Base-by-base conservation (phyloP, 305 asterid genomes). In the Salvia sclarea region DNA sequence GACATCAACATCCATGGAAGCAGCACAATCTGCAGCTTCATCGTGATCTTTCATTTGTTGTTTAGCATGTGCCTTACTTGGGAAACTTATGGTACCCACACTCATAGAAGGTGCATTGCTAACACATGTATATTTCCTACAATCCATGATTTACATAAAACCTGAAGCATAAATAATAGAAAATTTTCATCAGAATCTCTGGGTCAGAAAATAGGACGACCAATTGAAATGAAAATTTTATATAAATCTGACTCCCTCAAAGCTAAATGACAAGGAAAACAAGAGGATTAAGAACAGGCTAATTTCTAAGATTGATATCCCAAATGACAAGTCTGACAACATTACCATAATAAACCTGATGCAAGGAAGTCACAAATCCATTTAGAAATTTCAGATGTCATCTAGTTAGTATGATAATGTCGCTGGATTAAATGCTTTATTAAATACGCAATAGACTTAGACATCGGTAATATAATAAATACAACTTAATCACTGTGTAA, bases 1-100 rank as follows among this genome's bases (percentile, higher is more conserved):
- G 73, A 90, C 78, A 80, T 91, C 87, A 43, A 84, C 78, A 73
- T 91, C 87, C 83, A 72, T 74, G 64, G 80, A 73, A 68, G 80
- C 70, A 68, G 77, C 80, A 69, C 40, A 74, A 52, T 81, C 88
- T 57, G 78, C 77, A 54, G 73, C 80, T 75, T 70, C 84, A 77
- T 75, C 88, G 10, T 69, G 81, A 73, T 84, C 90, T 78, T 78
- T 84, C 62, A 79, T 72, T 57, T 79, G 96, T 20, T 81, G 69
- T 73, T 79, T 79, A 69, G 81, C 76, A 69, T 72, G 82, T 76
- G 75, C 68, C 78, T 79, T 81, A 71, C 68, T 81, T 67, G 71
- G 72, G 78, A 82, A 78, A 64, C 77, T 81, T 57, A 76, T 55
- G 68, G 83, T 77, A 69, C 80, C 83, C 75, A 76, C 69, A 68